Base-by-base conservation (phyloP, 768 basidiomycete genomes). In the Rhodosporidiobolus odoratus region DNA sequence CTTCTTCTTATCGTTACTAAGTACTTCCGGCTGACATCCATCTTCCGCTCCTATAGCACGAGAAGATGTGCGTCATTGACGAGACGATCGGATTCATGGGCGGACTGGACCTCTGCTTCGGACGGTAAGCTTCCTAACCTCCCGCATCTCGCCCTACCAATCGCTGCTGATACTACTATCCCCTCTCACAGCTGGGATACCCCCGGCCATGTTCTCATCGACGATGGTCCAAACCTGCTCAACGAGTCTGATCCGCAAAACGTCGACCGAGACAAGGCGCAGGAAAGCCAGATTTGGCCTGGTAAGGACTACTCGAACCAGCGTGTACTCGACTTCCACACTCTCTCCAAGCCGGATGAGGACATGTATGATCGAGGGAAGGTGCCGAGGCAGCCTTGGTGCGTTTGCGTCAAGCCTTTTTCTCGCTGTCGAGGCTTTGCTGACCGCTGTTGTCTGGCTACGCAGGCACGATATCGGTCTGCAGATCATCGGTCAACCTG, bases 11-110 rank as follows among this genome's bases (percentile, higher is more conserved):
- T 48, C 12, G 19, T n/a, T 50, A 17, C 48, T 15, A 16, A 13
- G 2, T 23, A 0, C 45, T 19, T 8, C 21, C 41, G 35, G 50
- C 53, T 56, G 63, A 52, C 59, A 8, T 13, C 16, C n/a, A n/a
- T 16, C 19, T 7, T 27, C 15, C 35, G 21, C 38, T 23, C 61
- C 16, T 67, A 30, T 70, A 94, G 91, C 96, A 98, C 79, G 96
- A 99, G 83, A 99, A 99, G 78, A 78, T 99, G 72, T 98, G 95
- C 77, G 92, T 97, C 21, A 90, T 99, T 70, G 96, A 99, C 78
- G 90, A 96, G 78, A 87, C 92, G 2, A 96, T 98, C 72, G 94
- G 91, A 0, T 99, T 98, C 81, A 96, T 92, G 91, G 96, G 96
- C 25, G 96, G 96, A 4, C 80, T 99, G 52, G 96, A 99, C 80